Conservation (phyloP, 2,329 filamentous ascomycete species). For the Dendrostoma leiphaemia region DNA sequence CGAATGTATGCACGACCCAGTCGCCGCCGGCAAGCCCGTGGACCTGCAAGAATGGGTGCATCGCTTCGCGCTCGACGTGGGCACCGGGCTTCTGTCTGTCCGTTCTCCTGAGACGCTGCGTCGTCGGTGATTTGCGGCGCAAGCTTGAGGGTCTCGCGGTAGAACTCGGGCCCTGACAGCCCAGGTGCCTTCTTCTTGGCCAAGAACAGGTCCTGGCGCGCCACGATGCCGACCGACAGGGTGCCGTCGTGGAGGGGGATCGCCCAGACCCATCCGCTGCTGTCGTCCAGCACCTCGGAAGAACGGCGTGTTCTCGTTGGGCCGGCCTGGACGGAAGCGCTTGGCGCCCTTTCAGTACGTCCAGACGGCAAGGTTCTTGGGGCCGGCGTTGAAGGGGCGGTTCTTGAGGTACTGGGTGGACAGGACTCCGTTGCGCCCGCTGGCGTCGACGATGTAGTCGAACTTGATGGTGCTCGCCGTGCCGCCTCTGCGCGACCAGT, state of each 20-base stretch:
- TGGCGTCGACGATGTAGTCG: slow-evolving; percentile 48
- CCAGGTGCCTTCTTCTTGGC: no score
- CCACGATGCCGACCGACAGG: slow-evolving; percentile 41
- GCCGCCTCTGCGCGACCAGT: slow-evolving; percentile 32
- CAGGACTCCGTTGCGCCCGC: slow-evolving; percentile 42
- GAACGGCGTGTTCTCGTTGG: slow-evolving; percentile 34
- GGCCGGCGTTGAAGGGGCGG: slow-evolving; percentile 41
- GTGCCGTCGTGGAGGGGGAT: slow-evolving; percentile 49
- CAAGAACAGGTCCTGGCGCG: slow-evolving; percentile 41
- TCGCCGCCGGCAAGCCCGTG: no score
- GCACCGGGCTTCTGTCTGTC: no score
- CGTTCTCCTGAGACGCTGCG: no score
- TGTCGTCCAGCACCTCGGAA: slow-evolving; percentile 47
- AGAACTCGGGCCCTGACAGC: no score
- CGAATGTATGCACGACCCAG: no score
- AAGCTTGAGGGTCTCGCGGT: no score
- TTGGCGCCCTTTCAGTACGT: slow-evolving; percentile 38
- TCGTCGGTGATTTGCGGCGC: no score
- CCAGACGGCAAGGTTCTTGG: slow-evolving; percentile 51
- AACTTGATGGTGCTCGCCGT: slow-evolving; percentile 38
- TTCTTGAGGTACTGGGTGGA: slow-evolving; percentile 49
- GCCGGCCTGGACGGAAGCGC: slow-evolving; percentile 19
- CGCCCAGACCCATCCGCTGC: slow-evolving; percentile 49
- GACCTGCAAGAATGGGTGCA: no score
- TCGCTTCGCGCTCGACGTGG: no score